Conservation (phyloP, 1,139 yeast genomes). For the Saccharomyces hybrid region DNA sequence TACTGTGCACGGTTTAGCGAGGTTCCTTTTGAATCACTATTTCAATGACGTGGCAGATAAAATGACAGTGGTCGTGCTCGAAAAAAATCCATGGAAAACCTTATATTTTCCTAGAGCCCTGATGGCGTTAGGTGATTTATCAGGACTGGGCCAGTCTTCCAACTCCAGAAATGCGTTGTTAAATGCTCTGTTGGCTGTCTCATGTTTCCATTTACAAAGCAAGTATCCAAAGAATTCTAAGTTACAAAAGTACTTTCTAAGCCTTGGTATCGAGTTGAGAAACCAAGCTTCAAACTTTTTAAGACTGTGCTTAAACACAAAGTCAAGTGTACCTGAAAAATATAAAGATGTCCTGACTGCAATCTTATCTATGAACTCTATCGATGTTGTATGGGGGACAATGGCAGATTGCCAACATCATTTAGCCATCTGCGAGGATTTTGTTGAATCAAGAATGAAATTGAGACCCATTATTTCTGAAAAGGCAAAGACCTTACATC, state of each 20-base stretch:
- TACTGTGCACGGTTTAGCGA: slow-evolving; percentile 56
- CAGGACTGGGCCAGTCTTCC: slow-evolving; percentile 66
- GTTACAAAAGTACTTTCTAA: slow-evolving; percentile 62
- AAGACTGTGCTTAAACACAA: slow-evolving; percentile 45
- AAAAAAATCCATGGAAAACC: slow-evolving; percentile 78
- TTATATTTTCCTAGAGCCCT: slow-evolving; percentile 77
- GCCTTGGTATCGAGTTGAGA: slow-evolving; percentile 65
- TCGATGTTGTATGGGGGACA: slow-evolving; percentile 86
- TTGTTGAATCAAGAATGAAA: slow-evolving; percentile 61
- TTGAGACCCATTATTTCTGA: slow-evolving; percentile 60
- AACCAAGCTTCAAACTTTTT: slow-evolving; percentile 68
- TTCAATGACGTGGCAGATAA: slow-evolving; percentile 74
- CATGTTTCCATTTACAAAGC: slow-evolving; percentile 73
- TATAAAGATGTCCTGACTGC: slow-evolving; percentile 83
- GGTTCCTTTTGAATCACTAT: slow-evolving; percentile 67
- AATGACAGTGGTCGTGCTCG: slow-evolving; percentile 76
- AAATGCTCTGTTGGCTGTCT: slow-evolving; percentile 73
- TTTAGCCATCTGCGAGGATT: slow-evolving; percentile 67
- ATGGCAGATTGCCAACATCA: slow-evolving; percentile 80
- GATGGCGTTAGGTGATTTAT: slow-evolving; percentile 68
- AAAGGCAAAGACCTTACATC: slow-evolving; percentile 69
- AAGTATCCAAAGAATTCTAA: slow-evolving; percentile 41
- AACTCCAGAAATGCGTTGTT: slow-evolving; percentile 70
- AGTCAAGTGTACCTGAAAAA: slow-evolving; percentile 44
- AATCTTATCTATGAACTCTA: slow-evolving; percentile 77